phyloP scores from a whole-genome alignment of 805 yeast species.

The Saccharomycopsis schoenii region DNA sequence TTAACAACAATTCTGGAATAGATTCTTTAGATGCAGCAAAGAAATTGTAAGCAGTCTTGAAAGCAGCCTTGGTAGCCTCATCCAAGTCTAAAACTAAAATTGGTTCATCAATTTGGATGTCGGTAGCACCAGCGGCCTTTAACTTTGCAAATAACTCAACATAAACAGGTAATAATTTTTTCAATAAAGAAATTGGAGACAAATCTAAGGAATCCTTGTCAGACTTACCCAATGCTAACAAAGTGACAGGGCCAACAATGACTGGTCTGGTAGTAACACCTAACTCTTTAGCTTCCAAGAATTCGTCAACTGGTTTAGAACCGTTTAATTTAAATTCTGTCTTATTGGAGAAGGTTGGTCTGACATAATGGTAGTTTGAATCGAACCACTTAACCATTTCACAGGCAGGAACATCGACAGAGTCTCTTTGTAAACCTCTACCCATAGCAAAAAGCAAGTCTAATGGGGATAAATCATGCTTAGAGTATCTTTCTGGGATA shows the following conservation, averaged over 20 bases:
- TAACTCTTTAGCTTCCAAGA: conserved; percentile 91
- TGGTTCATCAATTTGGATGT: conserved; percentile 98
- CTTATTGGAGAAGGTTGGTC: conserved; percentile 96
- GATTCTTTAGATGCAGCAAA: conserved; percentile 53
- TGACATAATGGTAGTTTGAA: conserved; percentile 98
- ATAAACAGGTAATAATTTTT: conserved; percentile 88
- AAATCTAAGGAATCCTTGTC: conserved; percentile 95
- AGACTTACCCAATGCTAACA: conserved; percentile 91
- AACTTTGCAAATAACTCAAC: conserved; percentile 80
- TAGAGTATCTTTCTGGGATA: conserved; percentile 93
- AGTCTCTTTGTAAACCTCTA: conserved; percentile 98
- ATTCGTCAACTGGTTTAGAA: conserved; percentile 94
- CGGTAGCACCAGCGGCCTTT: conserved; percentile 87
- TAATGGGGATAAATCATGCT: conserved; percentile 77
- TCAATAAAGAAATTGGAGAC: conserved; percentile 84
- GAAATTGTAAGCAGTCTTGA: conserved; percentile 76
- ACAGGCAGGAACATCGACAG: conserved; percentile 96
- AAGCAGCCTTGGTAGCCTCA: conserved; percentile 72
- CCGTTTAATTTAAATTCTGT: conserved; percentile 95
- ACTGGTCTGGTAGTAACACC: conserved; percentile 98
- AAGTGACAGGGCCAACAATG: conserved; percentile 91
- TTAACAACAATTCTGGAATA: conserved; percentile 69
- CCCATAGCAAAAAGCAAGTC: conserved; percentile 99
- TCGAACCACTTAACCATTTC: conserved; percentile 99
- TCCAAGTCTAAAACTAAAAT: conserved; percentile 89